Evolutionary conservation across 768 basidiomycete species (phyloP).

Genomic region (Pleurotus ostreatus): DNA sequence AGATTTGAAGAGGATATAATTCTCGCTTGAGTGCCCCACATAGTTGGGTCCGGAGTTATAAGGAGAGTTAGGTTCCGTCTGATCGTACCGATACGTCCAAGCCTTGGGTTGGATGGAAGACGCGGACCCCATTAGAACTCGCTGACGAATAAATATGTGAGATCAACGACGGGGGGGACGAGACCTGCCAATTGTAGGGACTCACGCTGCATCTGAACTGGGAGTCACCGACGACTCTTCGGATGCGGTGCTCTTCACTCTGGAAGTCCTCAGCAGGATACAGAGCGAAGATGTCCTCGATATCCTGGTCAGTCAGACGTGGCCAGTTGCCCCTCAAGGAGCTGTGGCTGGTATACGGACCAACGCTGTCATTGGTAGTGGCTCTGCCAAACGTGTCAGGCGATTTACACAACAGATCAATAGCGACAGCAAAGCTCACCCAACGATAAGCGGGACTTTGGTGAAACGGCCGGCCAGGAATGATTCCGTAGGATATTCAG

Average conservation of each 20-base stretch:
- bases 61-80: constrained; percentile 39
- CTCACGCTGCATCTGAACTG: constrained; percentile 51
- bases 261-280: constrained; percentile 43
- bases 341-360: constrained; percentile 31
- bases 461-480: constrained; percentile 42
- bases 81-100: constrained; percentile 60
- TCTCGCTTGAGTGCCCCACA: constrained; percentile 53
- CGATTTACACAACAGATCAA: not conserved
- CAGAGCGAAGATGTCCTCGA: constrained; percentile 31
- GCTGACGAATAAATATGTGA: constrained; percentile 19
- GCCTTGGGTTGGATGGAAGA: constrained; percentile 30
- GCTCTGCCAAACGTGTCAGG: constrained; percentile 25
- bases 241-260: constrained; percentile 34
- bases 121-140: constrained; percentile 40
- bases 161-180: not conserved
- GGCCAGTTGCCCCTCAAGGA: constrained; percentile 42
- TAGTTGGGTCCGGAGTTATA: constrained; percentile 18
- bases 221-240: constrained; percentile 45
- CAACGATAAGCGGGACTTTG: constrained; percentile 52
- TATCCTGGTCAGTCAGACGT: constrained; percentile 33
- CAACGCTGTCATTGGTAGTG: constrained; percentile 57
- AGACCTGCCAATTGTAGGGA: not conserved
- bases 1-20: constrained; percentile 37
- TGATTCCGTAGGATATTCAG: constrained; percentile 42
- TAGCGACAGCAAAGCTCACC: constrained; percentile 31